These are phyloP conservation scores for Quercus robur DNA, from an alignment of 306 rosid genomes.

Conservation along the genomic window DNA sequence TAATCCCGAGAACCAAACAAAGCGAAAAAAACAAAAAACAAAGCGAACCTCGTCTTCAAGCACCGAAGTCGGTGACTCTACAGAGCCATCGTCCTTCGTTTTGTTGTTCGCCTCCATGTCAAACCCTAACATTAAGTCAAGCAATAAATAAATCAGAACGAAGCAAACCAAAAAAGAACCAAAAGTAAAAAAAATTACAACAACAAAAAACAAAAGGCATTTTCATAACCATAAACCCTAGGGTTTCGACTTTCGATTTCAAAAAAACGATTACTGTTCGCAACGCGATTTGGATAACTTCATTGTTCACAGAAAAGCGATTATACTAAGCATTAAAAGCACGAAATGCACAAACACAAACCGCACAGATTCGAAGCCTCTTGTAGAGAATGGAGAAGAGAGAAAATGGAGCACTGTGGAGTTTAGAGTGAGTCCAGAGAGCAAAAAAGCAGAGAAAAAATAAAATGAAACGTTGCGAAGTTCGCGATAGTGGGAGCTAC, in stretches of 20 bases:
- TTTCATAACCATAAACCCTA: not conserved
- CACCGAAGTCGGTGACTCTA: conserved; percentile 82
- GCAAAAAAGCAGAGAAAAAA: not conserved
- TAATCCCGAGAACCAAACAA: not conserved
- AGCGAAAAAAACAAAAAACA: not conserved
- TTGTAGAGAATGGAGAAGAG: not conserved
- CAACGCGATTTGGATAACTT: not conserved
- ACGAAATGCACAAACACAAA: not conserved
- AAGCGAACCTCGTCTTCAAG: conserved; percentile 70
- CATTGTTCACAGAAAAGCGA: not conserved
- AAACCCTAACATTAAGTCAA: conserved; percentile 35
- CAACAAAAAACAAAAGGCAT: not conserved
- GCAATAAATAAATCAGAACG: not conserved
- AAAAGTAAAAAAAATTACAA: not conserved
- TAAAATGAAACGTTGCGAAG: conserved; percentile 12
- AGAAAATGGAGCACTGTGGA: not conserved
- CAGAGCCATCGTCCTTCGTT: conserved; percentile 35
- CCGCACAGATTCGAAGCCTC: not conserved
- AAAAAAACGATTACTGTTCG: not conserved
- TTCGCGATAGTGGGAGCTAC: not conserved
- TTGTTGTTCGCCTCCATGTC: conserved; percentile 45
- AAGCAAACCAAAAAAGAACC: not conserved
- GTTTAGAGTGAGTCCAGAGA: not conserved
- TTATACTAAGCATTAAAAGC: not conserved
- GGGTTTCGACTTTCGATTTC: not conserved